Evolutionary conservation across 129 eudicot species (phyloP).

Genomic region (Oenanthe sinensis): DNA sequence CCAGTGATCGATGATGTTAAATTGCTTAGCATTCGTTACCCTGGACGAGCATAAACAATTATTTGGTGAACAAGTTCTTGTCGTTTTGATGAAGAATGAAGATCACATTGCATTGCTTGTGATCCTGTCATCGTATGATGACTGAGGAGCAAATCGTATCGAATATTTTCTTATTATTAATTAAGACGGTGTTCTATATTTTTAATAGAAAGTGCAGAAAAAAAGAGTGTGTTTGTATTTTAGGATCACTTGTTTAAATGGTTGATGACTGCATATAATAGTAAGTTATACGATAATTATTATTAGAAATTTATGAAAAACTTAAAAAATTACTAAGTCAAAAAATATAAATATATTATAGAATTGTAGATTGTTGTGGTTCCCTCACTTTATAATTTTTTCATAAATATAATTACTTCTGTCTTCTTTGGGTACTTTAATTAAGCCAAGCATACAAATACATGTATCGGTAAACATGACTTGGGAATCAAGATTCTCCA

Average conservation of each 20-base stretch:
- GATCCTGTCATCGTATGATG: neutral
- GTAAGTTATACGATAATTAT: neutral
- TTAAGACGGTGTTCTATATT: neutral
- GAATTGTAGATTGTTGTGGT: no score
- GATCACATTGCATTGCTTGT: slow-evolving; percentile 1
- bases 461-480: no score
- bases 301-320: no score
- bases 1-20: slow-evolving; percentile 76
- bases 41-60: slow-evolving; percentile 19
- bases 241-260: neutral
- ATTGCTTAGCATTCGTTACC: slow-evolving; percentile 40
- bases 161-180: neutral
- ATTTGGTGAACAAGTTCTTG: neutral
- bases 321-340: no score
- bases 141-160: neutral
- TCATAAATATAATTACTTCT: no score
- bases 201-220: neutral
- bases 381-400: no score
- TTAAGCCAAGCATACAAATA: no score
- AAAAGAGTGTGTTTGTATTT: neutral
- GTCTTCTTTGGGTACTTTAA: no score
- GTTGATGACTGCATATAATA: neutral
- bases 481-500: no score
- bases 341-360: no score
- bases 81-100: neutral